phyloP scores from a whole-genome alignment of 768 basidiomycete genomes.

The Mycena metata region DNA sequence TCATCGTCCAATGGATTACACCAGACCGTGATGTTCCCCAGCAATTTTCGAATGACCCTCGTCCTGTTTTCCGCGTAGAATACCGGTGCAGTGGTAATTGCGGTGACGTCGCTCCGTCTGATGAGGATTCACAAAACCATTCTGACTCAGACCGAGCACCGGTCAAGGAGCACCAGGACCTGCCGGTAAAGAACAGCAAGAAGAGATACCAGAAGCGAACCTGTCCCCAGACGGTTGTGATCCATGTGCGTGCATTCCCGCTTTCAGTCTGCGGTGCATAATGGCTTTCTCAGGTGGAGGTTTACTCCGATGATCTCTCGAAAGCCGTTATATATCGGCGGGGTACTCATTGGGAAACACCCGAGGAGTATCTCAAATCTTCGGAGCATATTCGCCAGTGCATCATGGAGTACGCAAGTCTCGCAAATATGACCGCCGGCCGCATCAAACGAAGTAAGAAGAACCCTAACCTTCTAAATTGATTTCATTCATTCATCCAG shows the following conservation, averaged over 20 bases:
- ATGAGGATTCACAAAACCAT: background rate
- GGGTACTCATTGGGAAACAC: background rate
- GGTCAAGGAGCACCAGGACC: no score
- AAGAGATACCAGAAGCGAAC: background rate
- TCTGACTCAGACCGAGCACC: no score
- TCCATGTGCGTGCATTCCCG: background rate
- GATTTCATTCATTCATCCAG: background rate
- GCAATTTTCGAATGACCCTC: background rate
- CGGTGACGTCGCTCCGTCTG: background rate
- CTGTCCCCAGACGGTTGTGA: background rate
- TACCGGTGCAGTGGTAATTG: slow-evolving; percentile 4
- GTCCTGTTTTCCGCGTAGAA: slow-evolving; percentile 1
- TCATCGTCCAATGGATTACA: slow-evolving; percentile 5
- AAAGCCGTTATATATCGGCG: background rate
- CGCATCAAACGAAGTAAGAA: slow-evolving; percentile 8
- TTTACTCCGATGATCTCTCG: slow-evolving; percentile 1
- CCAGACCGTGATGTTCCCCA: background rate
- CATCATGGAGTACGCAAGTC: slow-evolving; percentile 12
- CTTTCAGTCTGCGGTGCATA: no score
- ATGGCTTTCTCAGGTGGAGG: background rate
- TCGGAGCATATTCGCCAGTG: slow-evolving; percentile 12
- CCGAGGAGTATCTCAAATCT: background rate
- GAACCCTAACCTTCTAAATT: no score
- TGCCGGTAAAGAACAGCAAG: background rate
- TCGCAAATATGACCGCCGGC: background rate